Evolutionary conservation across 2,329 filamentous ascomycete genomes (phyloP), one percentile per base, ranked within the genome.

Genomic region (Fusarium chuoi): DNA sequence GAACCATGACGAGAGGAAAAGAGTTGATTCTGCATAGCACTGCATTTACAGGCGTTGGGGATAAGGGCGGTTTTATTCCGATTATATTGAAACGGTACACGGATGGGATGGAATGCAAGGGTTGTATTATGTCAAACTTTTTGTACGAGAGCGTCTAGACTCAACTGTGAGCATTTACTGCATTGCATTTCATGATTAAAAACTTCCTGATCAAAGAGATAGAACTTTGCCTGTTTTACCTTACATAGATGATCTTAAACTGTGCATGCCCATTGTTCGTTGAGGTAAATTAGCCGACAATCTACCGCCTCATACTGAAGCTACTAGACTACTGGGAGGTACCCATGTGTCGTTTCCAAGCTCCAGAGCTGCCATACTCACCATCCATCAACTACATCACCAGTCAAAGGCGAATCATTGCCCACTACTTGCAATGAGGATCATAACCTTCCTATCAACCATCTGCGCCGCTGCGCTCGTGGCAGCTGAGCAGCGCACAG

Each of bases 391-490:
- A 36, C 54, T 28, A 30, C 60, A 66, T 51, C 44, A 41, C 28
- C 38, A 30, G 59, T 56, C 46, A 30, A 41, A 58, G 35, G 36
- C 33, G 45, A 48, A 48, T 42, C 51, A 28, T 36, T 38, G 46
- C 20, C 35, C 46, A 17, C 49, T 26, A 26, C 48, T 62, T 64
- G 77, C 35, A 45, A 89, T 88, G 87, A 85, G 82, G 75, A 73
- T 83, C 70, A 69, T 81, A 24, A 78, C 82, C 20, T 52, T 87
- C 42, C 51, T 87, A 52, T 81, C 84, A 35, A 80, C 83, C 56
- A 78, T 89, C n/a, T 81, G 83, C 71, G 83, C 83, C 68, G 82
- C 84, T 22, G 78, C 83, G 41, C 75, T 85, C 48, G 83, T 83
- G 67, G 76, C 75, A 42, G 83, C 84, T 66, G 75, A 82, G 46